phyloP scores from a whole-genome alignment of 1,139 yeast genomes.

The Kodamaea arcana region DNA sequence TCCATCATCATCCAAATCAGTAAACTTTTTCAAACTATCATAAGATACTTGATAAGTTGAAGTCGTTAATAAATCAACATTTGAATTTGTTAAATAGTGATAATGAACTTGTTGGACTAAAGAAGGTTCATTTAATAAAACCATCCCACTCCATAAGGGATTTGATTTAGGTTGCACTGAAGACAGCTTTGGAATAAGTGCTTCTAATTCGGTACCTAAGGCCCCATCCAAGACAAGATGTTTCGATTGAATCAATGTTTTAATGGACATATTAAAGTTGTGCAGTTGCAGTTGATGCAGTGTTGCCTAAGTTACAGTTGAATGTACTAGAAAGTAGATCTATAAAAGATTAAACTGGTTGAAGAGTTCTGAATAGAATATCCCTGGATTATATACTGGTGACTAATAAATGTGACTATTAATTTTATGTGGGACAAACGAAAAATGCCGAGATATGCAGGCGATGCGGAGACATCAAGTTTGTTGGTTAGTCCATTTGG shows the following conservation, averaged over 20 bases:
- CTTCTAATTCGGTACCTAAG: slow-evolving; percentile 16
- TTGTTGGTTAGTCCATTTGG: too few relatives aligned
- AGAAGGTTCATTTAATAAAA: slow-evolving; percentile 45
- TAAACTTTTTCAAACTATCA: slow-evolving; percentile 32
- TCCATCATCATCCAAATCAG: slow-evolving; percentile 23
- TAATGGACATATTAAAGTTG: slow-evolving; percentile 2
- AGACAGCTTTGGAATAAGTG: slow-evolving; percentile 12
- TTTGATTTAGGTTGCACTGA: slow-evolving; percentile 21
- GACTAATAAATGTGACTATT: too few relatives aligned
- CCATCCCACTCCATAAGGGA: slow-evolving; percentile 61
- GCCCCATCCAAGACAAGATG: slow-evolving; percentile 17
- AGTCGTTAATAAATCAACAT: slow-evolving; percentile 51
- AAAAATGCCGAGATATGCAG: too few relatives aligned
- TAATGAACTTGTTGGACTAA: slow-evolving; percentile 47
- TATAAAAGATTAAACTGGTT: too few relatives aligned
- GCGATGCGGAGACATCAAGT: too few relatives aligned
- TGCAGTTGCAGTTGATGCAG: background rate
- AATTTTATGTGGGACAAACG: too few relatives aligned
- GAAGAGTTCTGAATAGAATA: background rate
- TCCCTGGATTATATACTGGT: too few relatives aligned
- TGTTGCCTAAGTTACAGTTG: slow-evolving; percentile 6
- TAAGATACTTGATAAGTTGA: slow-evolving; percentile 62
- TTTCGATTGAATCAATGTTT: slow-evolving; percentile 3
- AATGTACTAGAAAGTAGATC: slow-evolving; percentile 6
- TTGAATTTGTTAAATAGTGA: slow-evolving; percentile 48